Evolutionary conservation across 2,329 filamentous ascomycete genomes (phyloP).

Genomic region (Tolypocladium amazonense): DNA sequence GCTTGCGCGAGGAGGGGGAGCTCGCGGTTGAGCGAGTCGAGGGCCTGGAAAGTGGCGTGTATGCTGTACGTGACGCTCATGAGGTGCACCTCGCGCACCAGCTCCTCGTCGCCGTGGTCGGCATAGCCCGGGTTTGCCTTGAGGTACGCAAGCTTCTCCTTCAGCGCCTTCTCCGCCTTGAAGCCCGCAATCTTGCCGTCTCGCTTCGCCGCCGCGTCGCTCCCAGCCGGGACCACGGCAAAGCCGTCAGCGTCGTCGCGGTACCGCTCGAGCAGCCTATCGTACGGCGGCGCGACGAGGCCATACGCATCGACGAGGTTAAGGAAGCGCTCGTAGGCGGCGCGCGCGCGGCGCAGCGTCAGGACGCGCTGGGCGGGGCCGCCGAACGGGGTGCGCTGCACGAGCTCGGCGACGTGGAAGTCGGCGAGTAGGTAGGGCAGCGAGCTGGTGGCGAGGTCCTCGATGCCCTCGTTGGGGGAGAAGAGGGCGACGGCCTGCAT

Average conservation of each 20-base stretch:
- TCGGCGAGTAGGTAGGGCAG: conserved; percentile 75
- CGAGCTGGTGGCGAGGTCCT: conserved; percentile 78
- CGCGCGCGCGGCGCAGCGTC: conserved; percentile 52
- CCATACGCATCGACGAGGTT: conserved; percentile 68
- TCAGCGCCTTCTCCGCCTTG: conserved; percentile 75
- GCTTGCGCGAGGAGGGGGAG: conserved; percentile 70
- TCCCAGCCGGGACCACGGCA: conserved; percentile 50
- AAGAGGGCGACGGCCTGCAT: conserved; percentile 69
- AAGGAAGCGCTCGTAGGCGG: conserved; percentile 69
- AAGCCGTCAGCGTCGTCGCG: conserved; percentile 62
- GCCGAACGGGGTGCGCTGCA: conserved; percentile 52
- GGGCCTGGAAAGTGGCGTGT: conserved; percentile 72
- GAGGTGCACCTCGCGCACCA: conserved; percentile 68
- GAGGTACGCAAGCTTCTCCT: conserved; percentile 61
- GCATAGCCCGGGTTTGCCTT: conserved; percentile 38
- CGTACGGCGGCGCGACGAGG: conserved; percentile 54
- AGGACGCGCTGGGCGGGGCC: conserved; percentile 46
- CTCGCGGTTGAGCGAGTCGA: conserved; percentile 84
- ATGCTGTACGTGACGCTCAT: conserved; percentile 62
- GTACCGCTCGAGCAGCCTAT: conserved; percentile 62
- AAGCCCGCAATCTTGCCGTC: conserved; percentile 81
- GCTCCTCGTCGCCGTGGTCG: conserved; percentile 66
- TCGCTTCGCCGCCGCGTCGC: conserved; percentile 55
- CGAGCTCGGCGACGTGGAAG: conserved; percentile 70
- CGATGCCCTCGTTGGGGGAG: conserved; percentile 78